These are phyloP conservation scores for Nematocida ironsii DNA, from an alignment of 371 early-diverging fungal species.

Conservation along the genomic window DNA sequence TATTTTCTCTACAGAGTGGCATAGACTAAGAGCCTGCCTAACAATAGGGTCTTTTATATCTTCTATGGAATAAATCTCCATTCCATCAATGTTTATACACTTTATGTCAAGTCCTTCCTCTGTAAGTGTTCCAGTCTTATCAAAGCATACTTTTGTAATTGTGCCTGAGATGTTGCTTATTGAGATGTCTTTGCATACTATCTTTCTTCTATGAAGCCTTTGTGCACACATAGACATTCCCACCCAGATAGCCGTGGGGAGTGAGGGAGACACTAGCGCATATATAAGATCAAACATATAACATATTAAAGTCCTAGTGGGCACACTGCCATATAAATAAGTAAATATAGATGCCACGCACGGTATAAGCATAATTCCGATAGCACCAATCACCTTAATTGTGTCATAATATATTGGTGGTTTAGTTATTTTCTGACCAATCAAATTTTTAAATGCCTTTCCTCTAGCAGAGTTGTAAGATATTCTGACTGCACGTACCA, in stretches of 20 bases:
- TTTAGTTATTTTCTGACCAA: conserved; percentile 84
- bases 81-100: conserved; percentile 73
- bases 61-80: conserved; percentile 5
- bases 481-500: conserved; percentile 81
- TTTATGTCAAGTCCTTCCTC: conserved; percentile 92
- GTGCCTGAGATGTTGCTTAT: conserved; percentile 90
- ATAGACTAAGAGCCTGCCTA: conserved; percentile 78
- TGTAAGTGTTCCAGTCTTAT: conserved; percentile 98
- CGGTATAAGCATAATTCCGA: conserved; percentile 14
- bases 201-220: conserved; percentile 77
- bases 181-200: conserved; percentile 86
- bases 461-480: conserved; percentile 96
- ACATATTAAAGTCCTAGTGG: neutral
- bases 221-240: conserved; percentile 86
- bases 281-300: conserved; percentile 64
- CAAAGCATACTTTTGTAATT: conserved; percentile 90
- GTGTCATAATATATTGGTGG: conserved; percentile 90
- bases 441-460: conserved; percentile 82
- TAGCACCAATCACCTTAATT: conserved; percentile 71
- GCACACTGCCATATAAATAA: conserved; percentile 7
- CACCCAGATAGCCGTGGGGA: conserved; percentile 90
- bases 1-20: conserved; percentile 87
- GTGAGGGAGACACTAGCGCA: conserved; percentile 68
- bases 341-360: conserved; percentile 20
- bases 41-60: conserved; percentile 26